Percentiles rank a stretch among this genome's conserved stretches.
Conservation (phyloP, 441 rosid species). For the Erodium trifolium region DNA sequence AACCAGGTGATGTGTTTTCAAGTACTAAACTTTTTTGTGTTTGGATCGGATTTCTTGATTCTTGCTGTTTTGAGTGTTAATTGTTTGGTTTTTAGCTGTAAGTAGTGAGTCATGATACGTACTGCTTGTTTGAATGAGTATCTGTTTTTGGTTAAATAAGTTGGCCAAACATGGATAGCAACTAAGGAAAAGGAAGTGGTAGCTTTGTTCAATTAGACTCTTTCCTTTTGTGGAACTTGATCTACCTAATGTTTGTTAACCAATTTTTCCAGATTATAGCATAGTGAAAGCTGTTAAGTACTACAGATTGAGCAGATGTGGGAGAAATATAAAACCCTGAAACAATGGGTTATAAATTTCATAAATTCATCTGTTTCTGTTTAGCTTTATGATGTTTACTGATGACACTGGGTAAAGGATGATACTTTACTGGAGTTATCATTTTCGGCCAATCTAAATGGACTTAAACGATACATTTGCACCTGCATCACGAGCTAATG, state of each 20-base stretch:
- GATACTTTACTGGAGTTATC: not conserved
- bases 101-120: slow-evolving; percentile 9
- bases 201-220: slow-evolving; percentile 7
- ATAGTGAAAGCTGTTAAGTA: not conserved
- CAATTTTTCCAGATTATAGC: not conserved
- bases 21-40: slow-evolving; percentile 2
- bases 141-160: slow-evolving; percentile 18
- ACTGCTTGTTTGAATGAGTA: slow-evolving; percentile 7
- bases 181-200: slow-evolving; percentile 13
- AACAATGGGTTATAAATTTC: not conserved
- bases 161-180: slow-evolving; percentile 16
- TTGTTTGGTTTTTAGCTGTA: slow-evolving; percentile 5
- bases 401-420: not conserved
- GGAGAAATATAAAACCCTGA: not conserved
- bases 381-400: not conserved
- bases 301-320: not conserved
- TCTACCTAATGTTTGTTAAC: not conserved
- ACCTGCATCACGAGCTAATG: not conserved
- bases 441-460: not conserved
- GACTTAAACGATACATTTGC: not conserved
- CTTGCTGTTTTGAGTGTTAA: not conserved
- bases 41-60: slow-evolving; percentile 8
- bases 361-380: not conserved
- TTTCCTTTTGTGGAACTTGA: slow-evolving; percentile 7
- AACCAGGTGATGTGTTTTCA: slow-evolving; percentile 21